Conservation (phyloP, 192 early-diverging fungal genomes). For the Paraglomus occultum region DNA sequence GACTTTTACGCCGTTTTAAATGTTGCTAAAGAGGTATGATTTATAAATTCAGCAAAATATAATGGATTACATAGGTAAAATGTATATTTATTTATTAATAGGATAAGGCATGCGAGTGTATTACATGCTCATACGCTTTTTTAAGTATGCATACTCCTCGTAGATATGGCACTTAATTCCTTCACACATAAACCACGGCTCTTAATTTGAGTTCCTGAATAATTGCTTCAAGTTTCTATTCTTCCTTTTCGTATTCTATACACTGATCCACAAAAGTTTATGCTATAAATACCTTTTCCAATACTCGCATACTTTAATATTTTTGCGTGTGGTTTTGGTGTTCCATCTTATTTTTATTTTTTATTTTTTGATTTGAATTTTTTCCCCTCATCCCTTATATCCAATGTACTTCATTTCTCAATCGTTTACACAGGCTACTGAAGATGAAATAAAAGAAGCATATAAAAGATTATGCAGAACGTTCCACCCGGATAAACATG, state of each 20-base stretch:
- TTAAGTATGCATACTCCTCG: conserved; percentile 4
- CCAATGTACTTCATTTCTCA: conserved; percentile 5
- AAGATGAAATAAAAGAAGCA: conserved; percentile 70
- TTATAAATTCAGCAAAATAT: neutral
- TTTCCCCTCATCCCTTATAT: neutral
- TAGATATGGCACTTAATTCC: conserved; percentile 2
- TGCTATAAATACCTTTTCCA: too few species aligned
- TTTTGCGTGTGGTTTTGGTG: neutral
- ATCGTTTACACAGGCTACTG: conserved; percentile 43
- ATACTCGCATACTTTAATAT: neutral
- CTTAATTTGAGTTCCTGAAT: neutral
- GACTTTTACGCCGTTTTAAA: conserved; percentile 71
- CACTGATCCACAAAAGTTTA: too few species aligned
- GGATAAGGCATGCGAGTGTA: neutral
- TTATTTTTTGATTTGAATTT: neutral
- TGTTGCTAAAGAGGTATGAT: conserved; percentile 56
- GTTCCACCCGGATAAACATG: conserved; percentile 82
- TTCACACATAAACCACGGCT: neutral
- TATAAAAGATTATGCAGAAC: conserved; percentile 70
- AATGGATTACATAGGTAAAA: neutral
- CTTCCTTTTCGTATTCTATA: too few species aligned
- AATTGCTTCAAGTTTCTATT: too few species aligned
- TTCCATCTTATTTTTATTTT: neutral
- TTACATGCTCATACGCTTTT: neutral
- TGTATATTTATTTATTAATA: neutral